Percentiles rank a stretch among this genome's conserved stretches.
phyloP scores from a whole-genome alignment of 805 yeast species.

The Metschnikowia matae region DNA sequence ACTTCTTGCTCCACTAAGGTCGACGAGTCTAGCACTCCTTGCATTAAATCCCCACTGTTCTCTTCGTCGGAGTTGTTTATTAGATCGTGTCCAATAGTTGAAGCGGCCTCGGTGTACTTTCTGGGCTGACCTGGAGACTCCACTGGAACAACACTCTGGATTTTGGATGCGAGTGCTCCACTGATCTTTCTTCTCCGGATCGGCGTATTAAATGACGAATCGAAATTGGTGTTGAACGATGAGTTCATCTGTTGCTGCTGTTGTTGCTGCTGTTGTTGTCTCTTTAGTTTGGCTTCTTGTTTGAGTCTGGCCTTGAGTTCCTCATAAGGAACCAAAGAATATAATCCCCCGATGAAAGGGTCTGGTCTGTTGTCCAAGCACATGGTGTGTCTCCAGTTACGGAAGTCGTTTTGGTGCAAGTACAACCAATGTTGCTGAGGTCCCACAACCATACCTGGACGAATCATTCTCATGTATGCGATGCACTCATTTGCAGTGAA shows the following conservation, averaged over 20 bases:
- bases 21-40: constrained; percentile 17
- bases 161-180: constrained; percentile 64
- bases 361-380: constrained; percentile 66
- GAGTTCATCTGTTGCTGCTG: constrained; percentile 28
- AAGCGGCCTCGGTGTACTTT: constrained; percentile 45
- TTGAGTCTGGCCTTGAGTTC: constrained; percentile 54
- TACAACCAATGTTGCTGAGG: constrained; percentile 99
- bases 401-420: constrained; percentile 89
- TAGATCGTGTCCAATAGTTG: constrained; percentile 33
- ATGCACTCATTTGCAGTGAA: constrained; percentile 97
- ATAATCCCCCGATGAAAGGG: constrained; percentile 62
- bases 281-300: constrained; percentile 38
- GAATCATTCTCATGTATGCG: constrained; percentile 90
- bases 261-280: constrained; percentile 27
- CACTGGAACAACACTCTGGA: constrained; percentile 77
- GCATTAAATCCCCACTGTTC: constrained; percentile 19
- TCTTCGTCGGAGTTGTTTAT: constrained; percentile 46
- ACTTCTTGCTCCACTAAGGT: constrained; percentile 14
- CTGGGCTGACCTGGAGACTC: constrained; percentile 98
- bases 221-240: constrained; percentile 29
- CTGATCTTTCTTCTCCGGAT: constrained; percentile 62
- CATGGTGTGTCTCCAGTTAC: constrained; percentile 96
- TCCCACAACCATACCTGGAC: constrained; percentile 99
- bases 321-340: constrained; percentile 57
- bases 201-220: constrained; percentile 65